These are phyloP conservation scores for Neopestalotiopsis clavispora DNA, from an alignment of 2,329 filamentous ascomycete genomes.

Conservation along the genomic window DNA sequence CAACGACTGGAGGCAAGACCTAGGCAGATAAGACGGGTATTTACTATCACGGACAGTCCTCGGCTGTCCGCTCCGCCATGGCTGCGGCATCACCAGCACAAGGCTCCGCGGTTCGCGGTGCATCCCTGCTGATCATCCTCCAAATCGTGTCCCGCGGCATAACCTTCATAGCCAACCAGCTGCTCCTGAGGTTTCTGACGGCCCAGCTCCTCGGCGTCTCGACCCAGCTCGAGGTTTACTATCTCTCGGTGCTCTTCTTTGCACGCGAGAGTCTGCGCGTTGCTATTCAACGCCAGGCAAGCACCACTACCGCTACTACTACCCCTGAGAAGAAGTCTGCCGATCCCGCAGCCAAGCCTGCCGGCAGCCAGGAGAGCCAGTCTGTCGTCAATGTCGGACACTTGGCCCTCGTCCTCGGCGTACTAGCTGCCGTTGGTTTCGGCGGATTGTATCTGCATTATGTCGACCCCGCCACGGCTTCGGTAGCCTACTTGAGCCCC, in stretches of 20 bases:
- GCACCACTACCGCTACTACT: slow-evolving; percentile 29
- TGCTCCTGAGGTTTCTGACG: slow-evolving; percentile 86
- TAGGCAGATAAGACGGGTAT: not conserved
- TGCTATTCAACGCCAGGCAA: slow-evolving; percentile 80
- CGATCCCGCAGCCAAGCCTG: slow-evolving; percentile 26
- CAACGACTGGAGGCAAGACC: not conserved
- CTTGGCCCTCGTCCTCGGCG: slow-evolving; percentile 72
- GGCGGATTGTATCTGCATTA: slow-evolving; percentile 70
- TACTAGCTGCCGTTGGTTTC: slow-evolving; percentile 66
- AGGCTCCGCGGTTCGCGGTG: slow-evolving; percentile 64
- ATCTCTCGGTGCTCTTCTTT: slow-evolving; percentile 92
- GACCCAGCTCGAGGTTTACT: slow-evolving; percentile 90
- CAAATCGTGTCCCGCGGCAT: slow-evolving; percentile 86
- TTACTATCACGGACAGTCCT: not conserved
- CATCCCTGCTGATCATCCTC: slow-evolving; percentile 84
- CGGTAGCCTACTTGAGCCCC: slow-evolving; percentile 66
- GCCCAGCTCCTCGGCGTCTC: slow-evolving; percentile 84
- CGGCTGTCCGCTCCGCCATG: slow-evolving; percentile 7
- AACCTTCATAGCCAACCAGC: slow-evolving; percentile 91
- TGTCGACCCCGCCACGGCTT: slow-evolving; percentile 48
- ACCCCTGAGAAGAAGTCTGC: slow-evolving; percentile 26
- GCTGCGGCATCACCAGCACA: slow-evolving; percentile 7
- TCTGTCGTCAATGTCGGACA: slow-evolving; percentile 89
- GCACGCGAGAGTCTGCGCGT: slow-evolving; percentile 88
- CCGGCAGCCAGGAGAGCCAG: slow-evolving; percentile 57